phyloP scores from a whole-genome alignment of 306 rosid genomes.

The Myrica gale region DNA sequence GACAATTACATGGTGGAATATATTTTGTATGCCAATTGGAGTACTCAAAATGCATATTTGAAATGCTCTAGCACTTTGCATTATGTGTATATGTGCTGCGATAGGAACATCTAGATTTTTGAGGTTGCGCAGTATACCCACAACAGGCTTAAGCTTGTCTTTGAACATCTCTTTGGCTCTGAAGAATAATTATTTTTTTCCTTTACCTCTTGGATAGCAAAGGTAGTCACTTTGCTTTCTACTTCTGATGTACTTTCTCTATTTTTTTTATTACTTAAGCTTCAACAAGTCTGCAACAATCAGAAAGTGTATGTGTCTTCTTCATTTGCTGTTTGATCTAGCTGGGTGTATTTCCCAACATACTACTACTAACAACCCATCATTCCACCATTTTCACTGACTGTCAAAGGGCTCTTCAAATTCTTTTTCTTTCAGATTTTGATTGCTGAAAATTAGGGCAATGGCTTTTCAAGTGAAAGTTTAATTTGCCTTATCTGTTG shows the following conservation, averaged over 20 bases:
- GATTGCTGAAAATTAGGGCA: neutral
- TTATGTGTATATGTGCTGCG: neutral
- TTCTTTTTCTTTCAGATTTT: conserved; percentile 16
- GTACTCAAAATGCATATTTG: neutral
- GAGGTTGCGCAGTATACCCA: neutral
- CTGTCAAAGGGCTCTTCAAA: conserved; percentile 6
- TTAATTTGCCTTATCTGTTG: conserved; percentile 22
- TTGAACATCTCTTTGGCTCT: neutral
- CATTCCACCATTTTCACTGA: conserved; percentile 4
- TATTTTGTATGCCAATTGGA: neutral
- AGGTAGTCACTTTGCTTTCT: neutral
- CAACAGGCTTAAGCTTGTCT: neutral
- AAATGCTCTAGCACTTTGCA: neutral
- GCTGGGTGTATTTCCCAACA: conserved; percentile 2
- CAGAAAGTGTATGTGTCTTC: neutral
- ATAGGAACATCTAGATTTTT: neutral
- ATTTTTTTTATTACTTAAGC: neutral
- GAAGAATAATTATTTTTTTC: neutral
- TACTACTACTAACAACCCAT: conserved; percentile 9
- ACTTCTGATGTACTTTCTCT: neutral
- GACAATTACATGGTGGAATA: neutral
- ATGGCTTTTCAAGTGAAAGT: conserved; percentile 13
- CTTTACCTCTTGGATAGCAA: neutral
- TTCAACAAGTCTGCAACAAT: neutral
- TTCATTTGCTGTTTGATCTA: conserved; percentile 17